Conservation (phyloP, 805 yeast genomes). For the Myxozyma udenii region DNA sequence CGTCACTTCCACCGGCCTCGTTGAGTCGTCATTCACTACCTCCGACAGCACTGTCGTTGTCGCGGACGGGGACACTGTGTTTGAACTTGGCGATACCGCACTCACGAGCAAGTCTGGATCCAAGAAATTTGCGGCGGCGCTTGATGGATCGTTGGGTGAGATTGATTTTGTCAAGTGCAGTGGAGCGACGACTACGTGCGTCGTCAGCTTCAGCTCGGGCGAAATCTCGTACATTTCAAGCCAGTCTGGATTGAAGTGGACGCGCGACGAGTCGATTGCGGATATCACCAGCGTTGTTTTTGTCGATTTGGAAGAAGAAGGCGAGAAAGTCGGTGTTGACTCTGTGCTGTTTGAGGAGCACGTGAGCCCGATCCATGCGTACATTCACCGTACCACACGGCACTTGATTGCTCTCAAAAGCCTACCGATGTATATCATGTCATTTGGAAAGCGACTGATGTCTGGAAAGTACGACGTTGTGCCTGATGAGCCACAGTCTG, state of each 20-base stretch:
- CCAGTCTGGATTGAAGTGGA: conserved; percentile 26
- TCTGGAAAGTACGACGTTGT: conserved; percentile 24
- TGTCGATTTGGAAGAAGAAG: conserved; percentile 33
- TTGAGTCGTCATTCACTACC: background rate
- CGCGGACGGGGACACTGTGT: background rate
- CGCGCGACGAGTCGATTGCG: conserved; percentile 36
- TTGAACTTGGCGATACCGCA: background rate
- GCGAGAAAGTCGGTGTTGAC: conserved; percentile 31
- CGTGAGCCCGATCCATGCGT: conserved; percentile 34
- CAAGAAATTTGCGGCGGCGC: background rate
- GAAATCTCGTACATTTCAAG: conserved; percentile 7
- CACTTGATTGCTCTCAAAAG: conserved; percentile 32
- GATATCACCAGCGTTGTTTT: conserved; percentile 31
- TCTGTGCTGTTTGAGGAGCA: conserved; percentile 35
- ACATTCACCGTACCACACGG: conserved; percentile 31
- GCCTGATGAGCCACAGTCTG: conserved; percentile 4
- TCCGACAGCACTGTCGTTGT: background rate
- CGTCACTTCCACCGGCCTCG: too few species aligned
- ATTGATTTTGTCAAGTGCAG: conserved; percentile 12
- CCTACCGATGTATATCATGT: conserved; percentile 16
- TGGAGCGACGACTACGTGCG: conserved; percentile 3
- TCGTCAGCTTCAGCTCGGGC: conserved; percentile 10
- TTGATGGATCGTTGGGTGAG: background rate
- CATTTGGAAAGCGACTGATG: conserved; percentile 12
- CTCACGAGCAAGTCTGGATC: background rate